Base-by-base conservation (phyloP, 1,284 basidiomycete genomes). In the Cryptococcus neoformans region DNA sequence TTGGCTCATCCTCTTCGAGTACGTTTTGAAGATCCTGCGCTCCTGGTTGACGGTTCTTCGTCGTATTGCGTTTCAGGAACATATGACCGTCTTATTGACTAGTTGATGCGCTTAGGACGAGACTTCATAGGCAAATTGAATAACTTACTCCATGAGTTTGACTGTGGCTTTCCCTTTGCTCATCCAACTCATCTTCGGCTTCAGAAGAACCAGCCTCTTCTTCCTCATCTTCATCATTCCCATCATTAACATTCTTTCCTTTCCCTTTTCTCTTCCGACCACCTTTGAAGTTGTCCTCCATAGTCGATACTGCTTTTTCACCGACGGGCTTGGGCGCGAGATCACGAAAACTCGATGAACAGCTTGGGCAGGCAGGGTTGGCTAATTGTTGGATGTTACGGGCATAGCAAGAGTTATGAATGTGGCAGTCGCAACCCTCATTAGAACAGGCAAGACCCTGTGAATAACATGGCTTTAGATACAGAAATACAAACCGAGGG, bases 331-430 rank as follows among this genome's bases (percentile, higher is more conserved):
- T 59, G 1, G 62, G 64, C 12, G 57, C 49, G 8, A 49, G 14
- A 2, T 61, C 56, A 3, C 36, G 51, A 54, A 71, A 70, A 7
- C 51, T 46, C 3, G 39, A 54, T 21, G 56, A 50, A 56, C 75
- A 75, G 37, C 11, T 21, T 51, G 12, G 49, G 9, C 38, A 51
- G 38, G 36, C 56, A 17, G 54, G 54, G 14, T 61, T 56, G 5
- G 48, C n/a, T 12, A 71, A 35, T 9, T 56, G 21, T 28, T 28
- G 28, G 28, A 28, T 28, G 28, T 28, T 28, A 4, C 28, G 28
- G 4, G 64, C 56, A 54, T 65, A 69, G 60, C 75, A 77, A 59
- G 67, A 69, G 12, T 49, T 37, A 60, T 77, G 75, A 46, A 64
- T 65, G 52, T 73, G 71, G 0, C 66, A 63, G 6, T 65, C 54